phyloP scores from a whole-genome alignment of 1,139 yeast species.

The Yamadazyma triangularis region DNA sequence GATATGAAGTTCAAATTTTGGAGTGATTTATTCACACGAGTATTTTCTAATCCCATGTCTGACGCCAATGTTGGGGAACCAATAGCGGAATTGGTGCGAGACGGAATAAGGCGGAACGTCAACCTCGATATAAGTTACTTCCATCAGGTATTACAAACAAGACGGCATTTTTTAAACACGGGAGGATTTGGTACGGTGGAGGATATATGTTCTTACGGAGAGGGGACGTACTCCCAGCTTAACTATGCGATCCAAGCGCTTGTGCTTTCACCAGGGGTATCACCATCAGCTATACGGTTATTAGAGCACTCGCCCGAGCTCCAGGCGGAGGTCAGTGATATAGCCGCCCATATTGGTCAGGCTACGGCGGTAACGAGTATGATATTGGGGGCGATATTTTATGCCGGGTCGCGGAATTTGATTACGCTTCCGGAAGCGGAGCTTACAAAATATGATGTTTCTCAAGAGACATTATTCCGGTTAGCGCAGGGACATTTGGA shows the following conservation, averaged over 20 bases:
- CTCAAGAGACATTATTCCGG: constrained; percentile 62
- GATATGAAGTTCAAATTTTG: constrained; percentile 61
- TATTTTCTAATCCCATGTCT: constrained; percentile 37
- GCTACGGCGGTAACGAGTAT: constrained; percentile 69
- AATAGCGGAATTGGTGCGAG: constrained; percentile 52
- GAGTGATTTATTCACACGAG: constrained; percentile 47
- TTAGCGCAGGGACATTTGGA: constrained; percentile 43
- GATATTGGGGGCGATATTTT: constrained; percentile 59
- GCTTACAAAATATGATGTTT: constrained; percentile 49
- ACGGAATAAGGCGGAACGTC: constrained; percentile 44
- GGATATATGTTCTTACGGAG: constrained; percentile 73
- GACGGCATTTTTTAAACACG: constrained; percentile 47
- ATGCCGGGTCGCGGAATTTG: constrained; percentile 47
- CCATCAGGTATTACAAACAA: constrained; percentile 58
- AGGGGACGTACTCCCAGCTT: constrained; percentile 73
- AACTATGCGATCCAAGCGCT: constrained; percentile 65
- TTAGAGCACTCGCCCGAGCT: constrained; percentile 44
- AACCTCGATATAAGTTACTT: constrained; percentile 53
- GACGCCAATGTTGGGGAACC: constrained; percentile 56
- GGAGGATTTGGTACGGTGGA: constrained; percentile 48
- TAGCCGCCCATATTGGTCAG: constrained; percentile 81
- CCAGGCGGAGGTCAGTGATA: constrained; percentile 47
- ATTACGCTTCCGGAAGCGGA: constrained; percentile 62
- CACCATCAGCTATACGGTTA: constrained; percentile 52
- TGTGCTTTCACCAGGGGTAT: constrained; percentile 52